Base-by-base conservation (phyloP, 2,329 filamentous ascomycete species). In the Monosporascus sp. region DNA sequence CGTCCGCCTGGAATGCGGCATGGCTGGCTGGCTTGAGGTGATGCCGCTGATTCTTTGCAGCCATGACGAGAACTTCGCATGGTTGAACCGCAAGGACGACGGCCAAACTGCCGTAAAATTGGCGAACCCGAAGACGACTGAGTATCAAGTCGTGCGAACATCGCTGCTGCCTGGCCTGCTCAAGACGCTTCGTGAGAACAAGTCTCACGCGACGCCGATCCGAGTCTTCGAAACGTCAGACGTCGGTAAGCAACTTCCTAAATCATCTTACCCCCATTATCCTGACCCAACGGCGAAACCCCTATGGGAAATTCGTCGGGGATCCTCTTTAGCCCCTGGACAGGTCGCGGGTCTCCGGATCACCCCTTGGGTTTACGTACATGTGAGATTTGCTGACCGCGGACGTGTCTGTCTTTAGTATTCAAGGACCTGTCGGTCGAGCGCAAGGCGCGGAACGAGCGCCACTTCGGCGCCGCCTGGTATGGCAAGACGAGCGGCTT, bases 21-120 rank as follows among this genome's bases (percentile, higher is more conserved):
- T 96, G 84, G 88, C 93, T 6, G 94, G 94, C 55, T 99, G 94
- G 94, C 87, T 85, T 52, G 94, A 99, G 76, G 93, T 96, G 52
- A 87, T 99, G 83, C 93, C 94, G 26, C 80, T 99, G 27, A 97
- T 96, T 62, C 84, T 99, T 52, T 99, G 94, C 80, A 96, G 91
- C 46, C 91, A 97, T 71, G 93, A 97, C 67, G 94, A 99, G 80
- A 99, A 99, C 77, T 99, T 97, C 71, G 87, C 81, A 55, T 97
- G 90, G 88, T 79, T 99, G 50, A 91, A 91, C 70, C 84, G 88
- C 63, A 82, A 84, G 63, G 88, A 91, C 62, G 85, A 91, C 63
- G 86, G 86, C 53, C 81, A 77, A 48, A 87, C 83, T 0, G 87
- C 87, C 8, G 81, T 92, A 54, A 82, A 80, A 56, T 82, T 92